phyloP scores from a whole-genome alignment of 2,329 filamentous ascomycete genomes.

The Leptographium lundbergii region DNA sequence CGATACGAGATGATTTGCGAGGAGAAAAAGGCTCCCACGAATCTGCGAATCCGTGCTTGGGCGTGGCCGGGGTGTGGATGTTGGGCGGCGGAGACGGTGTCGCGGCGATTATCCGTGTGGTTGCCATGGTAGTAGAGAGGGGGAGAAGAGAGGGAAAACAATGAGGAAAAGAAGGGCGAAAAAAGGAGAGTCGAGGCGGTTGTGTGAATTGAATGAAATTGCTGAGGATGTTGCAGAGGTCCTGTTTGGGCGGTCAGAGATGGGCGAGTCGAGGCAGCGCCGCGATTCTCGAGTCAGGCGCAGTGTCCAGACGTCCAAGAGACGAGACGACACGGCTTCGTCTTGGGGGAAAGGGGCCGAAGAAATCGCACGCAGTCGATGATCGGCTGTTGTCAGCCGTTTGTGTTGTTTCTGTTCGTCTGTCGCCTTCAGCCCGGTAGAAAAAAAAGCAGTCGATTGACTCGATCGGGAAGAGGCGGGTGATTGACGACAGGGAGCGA shows the following conservation, averaged over 20 bases:
- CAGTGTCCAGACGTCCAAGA: neutral
- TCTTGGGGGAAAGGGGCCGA: neutral
- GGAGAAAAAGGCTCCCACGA: slow-evolving; percentile 61
- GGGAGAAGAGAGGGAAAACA: neutral
- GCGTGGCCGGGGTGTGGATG: slow-evolving; percentile 55
- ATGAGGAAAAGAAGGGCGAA: neutral
- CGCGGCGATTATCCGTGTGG: slow-evolving; percentile 17
- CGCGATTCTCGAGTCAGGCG: neutral
- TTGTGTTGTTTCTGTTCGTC: neutral
- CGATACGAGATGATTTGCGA: slow-evolving; percentile 55
- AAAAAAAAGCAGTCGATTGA: neutral
- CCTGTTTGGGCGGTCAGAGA: neutral
- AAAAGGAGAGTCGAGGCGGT: neutral
- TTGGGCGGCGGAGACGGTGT: slow-evolving; percentile 49
- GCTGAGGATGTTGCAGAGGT: neutral
- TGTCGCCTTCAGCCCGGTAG: neutral
- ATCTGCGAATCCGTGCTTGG: slow-evolving; percentile 54
- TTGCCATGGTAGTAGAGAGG: neutral
- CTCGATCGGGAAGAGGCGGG: neutral
- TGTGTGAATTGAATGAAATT: neutral
- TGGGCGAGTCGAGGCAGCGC: neutral
- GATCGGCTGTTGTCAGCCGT: neutral
- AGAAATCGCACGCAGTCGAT: neutral
- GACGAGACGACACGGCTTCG: neutral
- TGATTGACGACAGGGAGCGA: neutral